These are phyloP conservation scores for Pseudomonodictys pantanalensis DNA, from an alignment of 495 filamentous ascomycete genomes.

Conservation along the genomic window DNA sequence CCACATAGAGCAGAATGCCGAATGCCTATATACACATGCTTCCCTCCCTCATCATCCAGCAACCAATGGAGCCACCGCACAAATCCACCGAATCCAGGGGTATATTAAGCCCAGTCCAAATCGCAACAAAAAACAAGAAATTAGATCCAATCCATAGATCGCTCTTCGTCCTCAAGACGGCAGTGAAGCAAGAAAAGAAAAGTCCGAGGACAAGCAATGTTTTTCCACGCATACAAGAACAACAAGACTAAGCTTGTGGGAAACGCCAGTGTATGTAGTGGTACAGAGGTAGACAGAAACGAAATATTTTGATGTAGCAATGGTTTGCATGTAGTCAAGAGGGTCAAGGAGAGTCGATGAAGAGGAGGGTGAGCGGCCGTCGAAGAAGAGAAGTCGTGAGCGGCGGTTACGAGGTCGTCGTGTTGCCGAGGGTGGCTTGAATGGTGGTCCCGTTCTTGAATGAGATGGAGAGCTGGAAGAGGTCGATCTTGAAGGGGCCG, in stretches of 20 bases:
- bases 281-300: background rate
- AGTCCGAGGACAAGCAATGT: background rate
- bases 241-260: background rate
- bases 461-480: conserved; percentile 8
- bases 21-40: conserved; percentile 2
- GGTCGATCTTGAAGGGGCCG: conserved; percentile 21
- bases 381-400: background rate
- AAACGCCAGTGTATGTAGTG: background rate
- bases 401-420: background rate
- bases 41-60: background rate
- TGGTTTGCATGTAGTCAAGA: too few relatives aligned
- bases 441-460: conserved; percentile 26
- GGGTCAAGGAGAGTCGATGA: background rate
- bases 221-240: background rate
- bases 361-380: background rate
- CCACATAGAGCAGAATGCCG: too few relatives aligned
- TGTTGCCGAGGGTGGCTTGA: conserved; percentile 1
- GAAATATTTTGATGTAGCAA: too few relatives aligned
- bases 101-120: conserved; percentile 23
- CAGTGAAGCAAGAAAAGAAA: conserved; percentile 1
- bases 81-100: conserved; percentile 2
- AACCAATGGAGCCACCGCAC: background rate
- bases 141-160: conserved; percentile 11
- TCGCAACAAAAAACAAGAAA: conserved; percentile 1
- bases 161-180: conserved; percentile 17